These are phyloP conservation scores for Populus euphratica DNA, from an alignment of 345 rosid genomes.

Conservation along the genomic window DNA sequence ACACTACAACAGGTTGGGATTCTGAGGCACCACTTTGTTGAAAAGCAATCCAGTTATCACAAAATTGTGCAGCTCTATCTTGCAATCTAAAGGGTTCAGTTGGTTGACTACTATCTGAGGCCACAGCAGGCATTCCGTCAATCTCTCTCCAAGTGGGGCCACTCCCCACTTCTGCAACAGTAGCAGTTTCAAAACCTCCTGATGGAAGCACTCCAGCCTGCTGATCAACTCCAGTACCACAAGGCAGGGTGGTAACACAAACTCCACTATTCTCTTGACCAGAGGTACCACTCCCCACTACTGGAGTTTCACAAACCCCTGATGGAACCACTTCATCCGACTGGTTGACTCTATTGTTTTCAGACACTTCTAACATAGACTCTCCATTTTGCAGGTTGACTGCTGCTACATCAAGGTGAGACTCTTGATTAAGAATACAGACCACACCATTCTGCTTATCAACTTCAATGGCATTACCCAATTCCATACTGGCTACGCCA, in stretches of 20 bases:
- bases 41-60: conserved; percentile 24
- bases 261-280: conserved; percentile 10
- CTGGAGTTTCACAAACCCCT: conserved; percentile 7
- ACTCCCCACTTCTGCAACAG: not conserved
- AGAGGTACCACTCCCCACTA: not conserved
- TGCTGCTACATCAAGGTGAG: not conserved
- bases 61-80: conserved; percentile 25
- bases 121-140: not conserved
- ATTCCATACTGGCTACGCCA: not conserved
- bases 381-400: not conserved
- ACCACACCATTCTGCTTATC: not conserved
- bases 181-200: not conserved
- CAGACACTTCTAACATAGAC: not conserved
- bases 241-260: not conserved
- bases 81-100: conserved; percentile 30
- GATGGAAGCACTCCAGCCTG: conserved; percentile 6
- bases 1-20: conserved; percentile 5
- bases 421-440: not conserved
- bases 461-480: not conserved
- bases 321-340: not conserved
- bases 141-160: not conserved
- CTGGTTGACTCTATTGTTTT: not conserved
- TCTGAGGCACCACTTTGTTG: conserved; percentile 19
- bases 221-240: conserved; percentile 1
- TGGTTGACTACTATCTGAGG: conserved; percentile 2